These are phyloP conservation scores for Bipolaris cookei DNA, from an alignment of 2,329 filamentous ascomycete genomes.

Conservation along the genomic window DNA sequence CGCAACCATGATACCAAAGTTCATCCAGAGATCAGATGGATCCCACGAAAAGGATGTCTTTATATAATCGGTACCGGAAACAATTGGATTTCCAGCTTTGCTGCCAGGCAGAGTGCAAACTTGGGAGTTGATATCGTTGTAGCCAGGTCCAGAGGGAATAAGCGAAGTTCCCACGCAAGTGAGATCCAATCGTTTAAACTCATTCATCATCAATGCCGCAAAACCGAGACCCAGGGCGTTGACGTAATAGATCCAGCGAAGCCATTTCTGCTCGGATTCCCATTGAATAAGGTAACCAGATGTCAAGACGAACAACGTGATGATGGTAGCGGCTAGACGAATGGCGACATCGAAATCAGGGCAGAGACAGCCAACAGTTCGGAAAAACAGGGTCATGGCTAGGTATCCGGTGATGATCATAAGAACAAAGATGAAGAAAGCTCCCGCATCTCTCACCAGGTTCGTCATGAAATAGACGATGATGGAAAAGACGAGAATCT, in stretches of 20 bases:
- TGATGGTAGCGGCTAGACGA: conserved; percentile 76
- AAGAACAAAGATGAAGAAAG: conserved; percentile 58
- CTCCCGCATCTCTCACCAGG: conserved; percentile 53
- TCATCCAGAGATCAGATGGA: conserved; percentile 72
- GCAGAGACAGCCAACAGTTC: conserved; percentile 66
- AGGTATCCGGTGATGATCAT: conserved; percentile 53
- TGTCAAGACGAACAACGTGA: conserved; percentile 81
- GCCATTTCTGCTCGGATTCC: conserved; percentile 76
- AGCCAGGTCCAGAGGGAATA: conserved; percentile 73
- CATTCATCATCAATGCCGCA: conserved; percentile 82
- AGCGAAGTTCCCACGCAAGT: conserved; percentile 72
- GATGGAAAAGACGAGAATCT: conserved; percentile 64
- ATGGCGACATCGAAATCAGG: conserved; percentile 86
- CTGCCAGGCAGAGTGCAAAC: conserved; percentile 82
- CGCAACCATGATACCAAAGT: conserved; percentile 69
- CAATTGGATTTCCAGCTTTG: conserved; percentile 65
- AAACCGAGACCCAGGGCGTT: conserved; percentile 81
- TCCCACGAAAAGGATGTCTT: conserved; percentile 70
- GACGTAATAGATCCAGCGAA: conserved; percentile 81
- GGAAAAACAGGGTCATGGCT: conserved; percentile 55
- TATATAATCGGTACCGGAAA: conserved; percentile 74
- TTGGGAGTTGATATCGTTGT: conserved; percentile 74
- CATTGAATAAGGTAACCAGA: conserved; percentile 86
- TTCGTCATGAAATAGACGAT: conserved; percentile 60
- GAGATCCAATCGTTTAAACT: conserved; percentile 74